Evolutionary conservation across 2,329 filamentous ascomycete genomes (phyloP), one percentile per base, ranked within the genome.

Genomic region (Escovopsis weberi): DNA sequence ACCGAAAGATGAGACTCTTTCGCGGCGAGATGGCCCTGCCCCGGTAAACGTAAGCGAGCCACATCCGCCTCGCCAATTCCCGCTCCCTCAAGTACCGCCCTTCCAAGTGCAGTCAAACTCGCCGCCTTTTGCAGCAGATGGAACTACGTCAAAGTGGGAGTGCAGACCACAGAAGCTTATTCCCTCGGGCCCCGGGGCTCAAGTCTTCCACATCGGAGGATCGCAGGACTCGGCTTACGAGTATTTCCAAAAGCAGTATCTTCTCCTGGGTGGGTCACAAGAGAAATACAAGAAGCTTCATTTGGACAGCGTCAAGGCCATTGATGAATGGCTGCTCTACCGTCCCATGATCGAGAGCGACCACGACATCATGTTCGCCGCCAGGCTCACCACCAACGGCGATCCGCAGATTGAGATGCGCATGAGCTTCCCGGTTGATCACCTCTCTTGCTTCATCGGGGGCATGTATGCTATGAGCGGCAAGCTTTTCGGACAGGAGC

Each of bases 251-350:
- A 82, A 82, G 64, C 54, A 66, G 54, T 82, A 81, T 54, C 63
- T 91, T 11, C 71, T 94, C 5, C 72, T 94, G 2, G 84, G 85
- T 44, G 87, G 86, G 1, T 68, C 78, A 2, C 75, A 80, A 48
- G 63, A 70, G 28, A 83, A 86, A 56, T 93, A 93, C 59, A 68
- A 71, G 47, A 72, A 70, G 18, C 73, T 94, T 61, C 86, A 93
- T 56, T 69, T 80, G 45, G 74, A 74, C 44, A 73, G 78, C 4
- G 73, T 80, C 28, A 74, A 80, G 5, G 77, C 77, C 0, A 75
- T 81, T 33, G 82, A 82, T 50, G 70, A 85, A 49, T 72, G 83
- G 58, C 69, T 94, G 9, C 74, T 94, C 44, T 94, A 77, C 61
- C 74, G 81, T 5, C 86, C 87, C 1, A 82, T 91, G 75, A 72